phyloP scores from a whole-genome alignment of 345 rosid genomes.

The Alliaria petiolata region DNA sequence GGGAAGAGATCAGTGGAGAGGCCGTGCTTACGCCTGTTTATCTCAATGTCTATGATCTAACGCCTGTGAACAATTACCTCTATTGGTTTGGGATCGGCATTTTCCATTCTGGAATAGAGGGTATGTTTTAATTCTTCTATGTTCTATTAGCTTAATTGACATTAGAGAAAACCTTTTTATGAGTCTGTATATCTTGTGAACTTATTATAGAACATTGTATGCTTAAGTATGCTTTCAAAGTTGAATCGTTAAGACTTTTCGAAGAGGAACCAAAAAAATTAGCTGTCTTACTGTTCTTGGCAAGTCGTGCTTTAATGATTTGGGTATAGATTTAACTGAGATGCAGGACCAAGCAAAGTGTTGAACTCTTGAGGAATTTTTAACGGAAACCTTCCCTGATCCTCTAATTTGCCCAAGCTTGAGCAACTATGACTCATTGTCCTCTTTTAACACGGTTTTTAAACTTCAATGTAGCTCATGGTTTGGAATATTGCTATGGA shows the following conservation, averaged over 20 bases:
- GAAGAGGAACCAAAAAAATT: too few species aligned
- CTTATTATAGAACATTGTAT: too few species aligned
- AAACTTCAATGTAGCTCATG: conserved; percentile 53
- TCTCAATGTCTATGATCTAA: conserved; percentile 92
- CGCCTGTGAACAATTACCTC: conserved; percentile 80
- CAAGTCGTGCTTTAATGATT: conserved; percentile 2
- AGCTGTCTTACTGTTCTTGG: not conserved
- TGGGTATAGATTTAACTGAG: too few species aligned
- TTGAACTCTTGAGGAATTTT: not conserved
- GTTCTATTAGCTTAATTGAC: not conserved
- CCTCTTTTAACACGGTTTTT: too few species aligned
- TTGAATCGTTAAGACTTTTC: too few species aligned
- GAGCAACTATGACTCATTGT: too few species aligned
- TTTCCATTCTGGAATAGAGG: conserved; percentile 93
- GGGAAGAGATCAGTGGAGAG: conserved; percentile 36
- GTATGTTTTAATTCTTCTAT: conserved; percentile 25
- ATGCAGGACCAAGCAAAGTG: not conserved
- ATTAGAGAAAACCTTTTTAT: too few species aligned
- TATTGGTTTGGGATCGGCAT: conserved; percentile 92
- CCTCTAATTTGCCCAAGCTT: too few species aligned
- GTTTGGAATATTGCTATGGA: conserved; percentile 83
- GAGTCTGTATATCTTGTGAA: too few species aligned
- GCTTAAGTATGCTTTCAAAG: too few species aligned
- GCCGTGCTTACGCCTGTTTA: conserved; percentile 41
- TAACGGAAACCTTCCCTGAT: not conserved